Evolutionary conservation across 2,329 filamentous ascomycete species (phyloP), one percentile per base, ranked within the genome.

Genomic region (Neopestalotiopsis rosae): DNA sequence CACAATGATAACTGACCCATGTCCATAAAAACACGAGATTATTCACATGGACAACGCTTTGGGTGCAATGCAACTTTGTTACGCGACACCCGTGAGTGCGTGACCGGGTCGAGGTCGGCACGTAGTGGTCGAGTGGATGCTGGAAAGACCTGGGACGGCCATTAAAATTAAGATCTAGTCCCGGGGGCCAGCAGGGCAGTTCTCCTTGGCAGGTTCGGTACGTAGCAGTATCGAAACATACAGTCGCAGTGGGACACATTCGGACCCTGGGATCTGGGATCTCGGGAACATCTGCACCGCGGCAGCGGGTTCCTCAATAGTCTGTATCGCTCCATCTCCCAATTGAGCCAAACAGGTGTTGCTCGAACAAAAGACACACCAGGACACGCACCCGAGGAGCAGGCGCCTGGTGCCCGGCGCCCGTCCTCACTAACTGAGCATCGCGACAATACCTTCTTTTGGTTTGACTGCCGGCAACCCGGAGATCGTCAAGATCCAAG

Each of bases 231-330:
- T 20, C n/a, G 45, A n/a, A 52, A 17, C n/a, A 9, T 52, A 52
- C 45, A 52, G 45, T 52, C 17, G 45, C 45, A 20, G 45, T 52
- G 49, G 63, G 49, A 45, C 24, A 45, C 24, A 24, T 20, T 49
- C 49, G 32, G 49, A 66, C 63, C 63, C 49, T 58, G 17, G 42
- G 63, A 66, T 66, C 63, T 66, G n/a, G 40, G 40, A 66, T 58
- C 63, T 66, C 63, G 63, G 63, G 63, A 66, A 57, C 28, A 66
- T 64, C 61, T 62, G 63, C 30, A 66, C 49, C 13, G 34, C 63
- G 49, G 62, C 52, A 66, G 63, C 49, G 42, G 52, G n/a, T 56
- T 66, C 38, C 12, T 28, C 63, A 66, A 66, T 66, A 66, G 63
- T 58, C 28, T 66, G 32, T 20, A 56, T 66, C 63, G 63, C 63